phyloP scores from a whole-genome alignment of 116 monocot species.

The Iris pallida region DNA sequence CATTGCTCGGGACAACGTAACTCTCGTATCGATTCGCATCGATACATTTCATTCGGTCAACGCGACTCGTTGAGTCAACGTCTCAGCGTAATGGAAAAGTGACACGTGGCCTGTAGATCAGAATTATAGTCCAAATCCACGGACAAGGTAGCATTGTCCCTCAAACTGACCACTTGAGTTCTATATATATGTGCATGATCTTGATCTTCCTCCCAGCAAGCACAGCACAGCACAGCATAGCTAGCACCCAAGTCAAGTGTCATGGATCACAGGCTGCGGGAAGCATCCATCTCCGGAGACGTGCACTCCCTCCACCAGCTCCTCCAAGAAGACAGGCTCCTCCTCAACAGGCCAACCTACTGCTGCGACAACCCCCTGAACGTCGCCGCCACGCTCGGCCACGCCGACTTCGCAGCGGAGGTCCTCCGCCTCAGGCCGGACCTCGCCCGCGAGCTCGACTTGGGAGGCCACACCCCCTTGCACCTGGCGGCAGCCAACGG shows the following conservation, averaged over 20 bases:
- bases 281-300: neutral
- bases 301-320: neutral
- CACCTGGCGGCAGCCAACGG: conserved; percentile 6
- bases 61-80: too few species aligned
- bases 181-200: too few species aligned
- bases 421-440: neutral
- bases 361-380: neutral
- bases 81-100: too few species aligned
- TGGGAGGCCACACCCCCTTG: neutral
- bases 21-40: too few species aligned
- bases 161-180: too few species aligned
- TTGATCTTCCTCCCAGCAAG: too few species aligned
- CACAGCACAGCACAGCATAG: too few species aligned
- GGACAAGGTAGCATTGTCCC: too few species aligned
- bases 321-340: neutral
- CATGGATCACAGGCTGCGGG: neutral
- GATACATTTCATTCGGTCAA: too few species aligned
- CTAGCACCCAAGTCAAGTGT: neutral
- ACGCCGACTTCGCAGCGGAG: neutral
- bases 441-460: neutral
- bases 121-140: too few species aligned
- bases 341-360: neutral
- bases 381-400: conserved; percentile 1
- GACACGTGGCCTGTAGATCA: too few species aligned
- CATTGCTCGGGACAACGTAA: too few species aligned